Evolutionary conservation across 805 yeast species (phyloP), one percentile per base, ranked within the genome.

Genomic region (Candida odintsovae): DNA sequence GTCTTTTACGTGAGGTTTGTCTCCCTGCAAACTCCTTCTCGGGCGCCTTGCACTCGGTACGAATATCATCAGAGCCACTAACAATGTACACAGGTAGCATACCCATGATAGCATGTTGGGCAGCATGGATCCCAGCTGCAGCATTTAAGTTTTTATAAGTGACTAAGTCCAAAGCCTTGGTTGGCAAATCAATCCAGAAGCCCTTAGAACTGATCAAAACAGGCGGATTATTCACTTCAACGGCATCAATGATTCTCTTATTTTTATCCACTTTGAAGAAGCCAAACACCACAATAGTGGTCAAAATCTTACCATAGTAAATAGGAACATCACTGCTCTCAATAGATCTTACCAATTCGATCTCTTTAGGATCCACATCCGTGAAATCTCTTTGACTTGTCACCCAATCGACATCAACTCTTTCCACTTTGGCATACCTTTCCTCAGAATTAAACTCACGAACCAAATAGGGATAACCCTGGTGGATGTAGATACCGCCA

Each of bases 121-220:
- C 95, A 2, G 95, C 97, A 67, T 94, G 99, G n/a, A 94, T 87
- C 0, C 94, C 95, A 6, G 87, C 99, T 0, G 98, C 92, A 2
- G 83, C 68, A 47, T 78, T 85, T 40, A 94, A 66, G 2, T 70
- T 56, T 53, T 89, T 88, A 3, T 61, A 63, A 3, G 71, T 66
- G 28, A 92, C 70, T 3, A 80, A 50, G 1, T 80, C 80, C 13
- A 90, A 58, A 0, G 88, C 86, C n/a, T 58, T 57, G 3, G 64
- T 59, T 0, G 97, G 95, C 1, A 94, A 74, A 62, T 94, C 96
- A 7, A 94, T 75, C 98, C 98, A 94, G 31, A 92, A 72, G 0
- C 99, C 99, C 51, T 85, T 83, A 0, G 95, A 80, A 31, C 71
- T 63, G 36, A 79, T 71, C 3, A 72, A 64, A 2, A 85, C 78